Evolutionary conservation across 83 land plant genomes (phyloP), one percentile per base, ranked within the genome.

Genomic region (Larix sibirica): DNA sequence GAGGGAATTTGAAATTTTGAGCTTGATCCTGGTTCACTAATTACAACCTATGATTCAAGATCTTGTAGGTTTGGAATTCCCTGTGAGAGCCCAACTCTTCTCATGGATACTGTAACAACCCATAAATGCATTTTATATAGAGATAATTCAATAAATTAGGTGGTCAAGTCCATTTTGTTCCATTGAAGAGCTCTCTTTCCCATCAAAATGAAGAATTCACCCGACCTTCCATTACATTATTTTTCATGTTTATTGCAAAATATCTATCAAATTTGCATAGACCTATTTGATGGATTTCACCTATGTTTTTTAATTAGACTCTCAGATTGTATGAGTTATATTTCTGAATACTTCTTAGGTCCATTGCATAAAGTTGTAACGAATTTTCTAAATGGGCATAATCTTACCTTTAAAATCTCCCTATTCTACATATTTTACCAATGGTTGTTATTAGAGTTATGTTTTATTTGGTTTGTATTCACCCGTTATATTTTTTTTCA

Each of bases 71-170:
- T 64, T 75, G 6, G 69, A 84, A 3, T 81, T 89, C 47, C 90
- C 90, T 80, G 90, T 89, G 77, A 81, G 81, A 54, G 20, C 38
- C 62, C 5, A 4, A 3, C 13, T 54, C 54, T 40, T 58, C 36
- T 81, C 17, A 4, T 56, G 21, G 24, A 56, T 5, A 26, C 24
- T 83, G 44, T 36, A 17, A 10, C 16, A 50, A 17, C 4, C 4
- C 63, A 26, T 6, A 6, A 12, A 1, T 65, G 1, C 36, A 64
- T 50, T 40, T 6, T 36, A 23, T 58, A 26, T 31, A 36, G 38
- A 56, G 28, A 14, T 2, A 56, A 4, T 59, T 56, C 8, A 78
- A 79, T 14, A 38, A 13, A 13, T 26, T 75, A 20, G 79, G 14
- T n/a, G 79, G 3, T 36, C 36, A 20, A 70, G 36, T 24, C 1